These are phyloP conservation scores for Acanthamoeba divionensis DNA, from an alignment of 208 protist genomes.

Conservation along the genomic window DNA sequence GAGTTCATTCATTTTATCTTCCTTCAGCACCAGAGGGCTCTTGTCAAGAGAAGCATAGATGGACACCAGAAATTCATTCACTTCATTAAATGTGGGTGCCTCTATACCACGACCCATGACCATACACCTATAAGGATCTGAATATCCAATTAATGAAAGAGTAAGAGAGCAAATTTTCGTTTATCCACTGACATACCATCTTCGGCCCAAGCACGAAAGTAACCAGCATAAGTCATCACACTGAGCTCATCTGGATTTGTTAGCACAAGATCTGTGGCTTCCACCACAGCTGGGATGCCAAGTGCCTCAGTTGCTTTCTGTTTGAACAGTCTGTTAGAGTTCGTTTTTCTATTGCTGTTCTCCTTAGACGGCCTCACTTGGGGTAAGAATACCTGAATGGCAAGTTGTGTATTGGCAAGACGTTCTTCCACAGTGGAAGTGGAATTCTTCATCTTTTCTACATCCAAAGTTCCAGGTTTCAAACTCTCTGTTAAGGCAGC, in stretches of 20 bases:
- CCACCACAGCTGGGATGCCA: conserved; percentile 22
- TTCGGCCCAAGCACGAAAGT: conserved; percentile 24
- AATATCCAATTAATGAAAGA: not conserved
- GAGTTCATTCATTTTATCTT: conserved; percentile 18
- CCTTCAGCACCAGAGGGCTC: conserved; percentile 25
- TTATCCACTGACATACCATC: not conserved
- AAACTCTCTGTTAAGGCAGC: not conserved
- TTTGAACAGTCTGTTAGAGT: not conserved
- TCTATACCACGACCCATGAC: conserved; percentile 35
- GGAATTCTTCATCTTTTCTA: conserved; percentile 26
- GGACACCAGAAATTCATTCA: conserved; percentile 13
- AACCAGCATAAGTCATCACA: conserved; percentile 27
- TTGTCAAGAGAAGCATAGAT: conserved; percentile 34
- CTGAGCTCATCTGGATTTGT: conserved; percentile 1
- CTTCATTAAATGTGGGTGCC: not conserved
- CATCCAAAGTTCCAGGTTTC: not conserved
- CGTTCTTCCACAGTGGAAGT: not conserved
- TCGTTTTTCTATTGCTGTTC: not conserved
- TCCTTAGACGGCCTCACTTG: not conserved
- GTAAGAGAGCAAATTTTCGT: no score
- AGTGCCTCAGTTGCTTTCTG: conserved; percentile 42
- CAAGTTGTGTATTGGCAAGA: not conserved
- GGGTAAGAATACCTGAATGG: not conserved
- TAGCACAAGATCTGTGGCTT: conserved; percentile 15
- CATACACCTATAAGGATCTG: conserved; percentile 31